Base-by-base conservation (phyloP, 352 stramenopile species). In the Phytophthora pluvialis region DNA sequence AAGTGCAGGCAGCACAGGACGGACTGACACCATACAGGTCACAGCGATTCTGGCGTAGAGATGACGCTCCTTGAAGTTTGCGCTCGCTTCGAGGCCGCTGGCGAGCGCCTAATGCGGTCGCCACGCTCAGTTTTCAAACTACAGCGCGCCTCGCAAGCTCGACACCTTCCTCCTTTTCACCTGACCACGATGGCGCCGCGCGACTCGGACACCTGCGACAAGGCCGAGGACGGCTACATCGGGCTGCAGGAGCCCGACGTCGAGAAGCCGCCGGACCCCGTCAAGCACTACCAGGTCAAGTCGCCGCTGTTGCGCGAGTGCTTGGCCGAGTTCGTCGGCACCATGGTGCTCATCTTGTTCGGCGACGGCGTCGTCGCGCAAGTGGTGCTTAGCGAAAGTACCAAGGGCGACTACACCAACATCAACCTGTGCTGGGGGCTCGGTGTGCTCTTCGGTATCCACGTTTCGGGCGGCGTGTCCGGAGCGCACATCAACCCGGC, bases 381-480 rank as follows among this genome's bases (percentile, higher is more conserved):
- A 65, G 72, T 86, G 1, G 70, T 71, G 13, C 62, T 88, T 0
- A 77, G 74, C 40, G 64, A 78, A 5, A 60, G 48, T 39, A 68
- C 48, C 39, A 82, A 79, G 32, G 81, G 81, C 52, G 79, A 76
- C 26, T 88, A 77, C 62, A 65, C 77, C 31, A 86, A 75, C 57
- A 86, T 88, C 67, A 86, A 72, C 49, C 58, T 90, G 26, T 81
- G 64, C 64, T 90, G 81, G 78, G 81, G 81, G 11, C 61, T 90
- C 55, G 81, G 66, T 25, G 73, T 90, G 38, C 78, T 90, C 55
- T 71, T 90, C 35, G 81, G 72, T 21, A 77, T 90, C 26, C 75
- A 90, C 65, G 38, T 62, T 4, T 74, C 70, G 0, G 77, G 70
- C 0, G 75, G 78, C 21, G 61, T 86, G 15, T 82, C 68, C 25